Percentiles rank a stretch among this genome's conserved stretches.
Conservation (phyloP, 2,329 filamentous ascomycete species). For the Cercospora sp. region DNA sequence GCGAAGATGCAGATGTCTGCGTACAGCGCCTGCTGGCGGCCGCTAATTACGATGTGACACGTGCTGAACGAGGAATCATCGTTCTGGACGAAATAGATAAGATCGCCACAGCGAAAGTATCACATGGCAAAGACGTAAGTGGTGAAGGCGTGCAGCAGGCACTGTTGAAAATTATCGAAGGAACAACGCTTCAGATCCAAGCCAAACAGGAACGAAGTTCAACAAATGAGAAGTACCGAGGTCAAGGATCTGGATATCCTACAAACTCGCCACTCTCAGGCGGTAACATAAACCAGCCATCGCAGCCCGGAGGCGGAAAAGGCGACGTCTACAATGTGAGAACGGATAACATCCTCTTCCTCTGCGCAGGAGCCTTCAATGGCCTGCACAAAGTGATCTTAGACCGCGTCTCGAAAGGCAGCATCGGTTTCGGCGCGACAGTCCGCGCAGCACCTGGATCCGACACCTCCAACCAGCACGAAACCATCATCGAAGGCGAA, state of each 20-base stretch:
- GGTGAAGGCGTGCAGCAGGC: slow-evolving; percentile 97
- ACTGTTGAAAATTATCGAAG: slow-evolving; percentile 91
- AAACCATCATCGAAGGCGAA: slow-evolving; percentile 61
- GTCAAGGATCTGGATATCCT: slow-evolving; percentile 31
- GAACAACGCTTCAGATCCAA: slow-evolving; percentile 87
- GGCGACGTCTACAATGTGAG: slow-evolving; percentile 70
- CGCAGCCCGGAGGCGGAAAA: slow-evolving; percentile 43
- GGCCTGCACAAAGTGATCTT: slow-evolving; percentile 85
- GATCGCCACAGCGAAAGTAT: slow-evolving; percentile 83
- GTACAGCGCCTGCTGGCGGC: slow-evolving; percentile 88
- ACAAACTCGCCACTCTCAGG: slow-evolving; percentile 42
- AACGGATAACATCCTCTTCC: slow-evolving; percentile 95
- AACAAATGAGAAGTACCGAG: slow-evolving; percentile 20
- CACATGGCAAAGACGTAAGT: slow-evolving; percentile 88
- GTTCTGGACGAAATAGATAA: slow-evolving; percentile 98
- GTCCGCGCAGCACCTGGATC: slow-evolving; percentile 55
- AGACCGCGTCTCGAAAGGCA: slow-evolving; percentile 79
- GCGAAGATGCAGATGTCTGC: slow-evolving; percentile 94
- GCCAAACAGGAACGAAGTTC: slow-evolving; percentile 70
- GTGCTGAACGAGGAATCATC: slow-evolving; percentile 88
- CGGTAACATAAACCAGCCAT: slow-evolving; percentile 35
- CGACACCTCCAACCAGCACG: slow-evolving; percentile 47
- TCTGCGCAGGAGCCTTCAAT: slow-evolving; percentile 93
- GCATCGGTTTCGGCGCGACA: slow-evolving; percentile 88
- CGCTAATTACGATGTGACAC: slow-evolving; percentile 81